Percentiles rank a stretch among this genome's conserved stretches.
These are phyloP conservation scores for Henningerozyma blattae DNA, from an alignment of 805 yeast species.

Conservation along the genomic window DNA sequence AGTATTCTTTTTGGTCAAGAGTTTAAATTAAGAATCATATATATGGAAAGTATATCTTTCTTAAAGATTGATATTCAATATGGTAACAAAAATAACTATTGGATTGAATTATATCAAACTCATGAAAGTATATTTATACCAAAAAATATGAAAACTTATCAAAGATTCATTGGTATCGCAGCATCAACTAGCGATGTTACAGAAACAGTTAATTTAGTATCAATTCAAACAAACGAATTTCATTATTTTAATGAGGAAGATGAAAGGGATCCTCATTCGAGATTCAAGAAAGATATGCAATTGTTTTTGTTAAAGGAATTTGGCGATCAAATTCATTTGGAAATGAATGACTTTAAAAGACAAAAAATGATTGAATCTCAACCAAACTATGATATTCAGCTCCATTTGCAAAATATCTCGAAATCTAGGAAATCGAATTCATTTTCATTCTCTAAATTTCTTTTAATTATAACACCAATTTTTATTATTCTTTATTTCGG, in stretches of 20 bases:
- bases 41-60: constrained; percentile 18
- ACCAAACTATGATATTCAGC: constrained; percentile 5
- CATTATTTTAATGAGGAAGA: constrained; percentile 18
- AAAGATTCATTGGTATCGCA: constrained; percentile 52
- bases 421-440: too few species aligned
- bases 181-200: constrained; percentile 28
- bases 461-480: too few species aligned
- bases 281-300: constrained; percentile 12
- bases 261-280: constrained; percentile 10
- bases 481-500: too few species aligned
- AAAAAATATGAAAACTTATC: constrained; percentile 14
- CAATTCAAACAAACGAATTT: constrained; percentile 42
- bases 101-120: constrained; percentile 20
- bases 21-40: constrained; percentile 12
- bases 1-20: constrained; percentile 9
- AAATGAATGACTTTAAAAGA: constrained; percentile 11
- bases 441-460: too few species aligned
- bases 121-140: constrained; percentile 12
- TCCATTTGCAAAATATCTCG: too few species aligned
- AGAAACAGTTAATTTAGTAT: constrained; percentile 55
- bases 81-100: constrained; percentile 12
- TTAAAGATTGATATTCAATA: constrained; percentile 19
- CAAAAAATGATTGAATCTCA: constrained; percentile 19
- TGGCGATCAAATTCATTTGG: constrained; percentile 12
- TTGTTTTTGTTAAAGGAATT: constrained; percentile 15